Percentiles rank a stretch among this genome's conserved stretches.
These are phyloP conservation scores for Tylopilus sp. DNA, from an alignment of 1,284 basidiomycete genomes.

Conservation along the genomic window DNA sequence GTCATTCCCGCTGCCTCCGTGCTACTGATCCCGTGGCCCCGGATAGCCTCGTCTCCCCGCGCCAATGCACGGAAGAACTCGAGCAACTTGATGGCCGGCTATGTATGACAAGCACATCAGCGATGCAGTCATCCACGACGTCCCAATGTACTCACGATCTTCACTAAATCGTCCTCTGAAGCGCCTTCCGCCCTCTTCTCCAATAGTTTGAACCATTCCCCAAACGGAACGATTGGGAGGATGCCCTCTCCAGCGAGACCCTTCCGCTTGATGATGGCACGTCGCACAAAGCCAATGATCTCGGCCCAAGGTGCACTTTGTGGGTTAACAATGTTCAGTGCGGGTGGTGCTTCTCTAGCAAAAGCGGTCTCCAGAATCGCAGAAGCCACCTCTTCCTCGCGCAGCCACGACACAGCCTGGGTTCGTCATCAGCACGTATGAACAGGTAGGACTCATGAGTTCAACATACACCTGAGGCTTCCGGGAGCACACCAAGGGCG, in stretches of 20 bases:
- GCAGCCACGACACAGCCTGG: slow-evolving; percentile 24
- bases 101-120: too few species aligned
- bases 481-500: slow-evolving; percentile 30
- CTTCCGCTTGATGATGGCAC: slow-evolving; percentile 6
- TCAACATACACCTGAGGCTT: slow-evolving; percentile 21
- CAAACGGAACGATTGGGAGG: neutral
- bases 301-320: slow-evolving; percentile 16
- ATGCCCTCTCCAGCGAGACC: neutral
- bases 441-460: neutral
- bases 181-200: slow-evolving; percentile 1
- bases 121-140: neutral
- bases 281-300: slow-evolving; percentile 14
- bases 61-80: slow-evolving; percentile 4
- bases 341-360: neutral
- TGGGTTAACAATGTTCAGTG: slow-evolving; percentile 27
- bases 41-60: neutral
- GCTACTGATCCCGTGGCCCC: neutral
- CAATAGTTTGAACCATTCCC: neutral
- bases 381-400: slow-evolving; percentile 18
- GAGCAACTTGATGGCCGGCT: slow-evolving; percentile 10
- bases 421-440: neutral
- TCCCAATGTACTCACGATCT: neutral
- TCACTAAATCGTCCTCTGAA: neutral
- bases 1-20: neutral
- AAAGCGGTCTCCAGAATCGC: slow-evolving; percentile 19